A percentile compares a stretch with the other conserved stretches of the same genome.
Evolutionary conservation across 176 grass and related monocot genomes (phyloP).

Genomic region (Elymus sibiricus): DNA sequence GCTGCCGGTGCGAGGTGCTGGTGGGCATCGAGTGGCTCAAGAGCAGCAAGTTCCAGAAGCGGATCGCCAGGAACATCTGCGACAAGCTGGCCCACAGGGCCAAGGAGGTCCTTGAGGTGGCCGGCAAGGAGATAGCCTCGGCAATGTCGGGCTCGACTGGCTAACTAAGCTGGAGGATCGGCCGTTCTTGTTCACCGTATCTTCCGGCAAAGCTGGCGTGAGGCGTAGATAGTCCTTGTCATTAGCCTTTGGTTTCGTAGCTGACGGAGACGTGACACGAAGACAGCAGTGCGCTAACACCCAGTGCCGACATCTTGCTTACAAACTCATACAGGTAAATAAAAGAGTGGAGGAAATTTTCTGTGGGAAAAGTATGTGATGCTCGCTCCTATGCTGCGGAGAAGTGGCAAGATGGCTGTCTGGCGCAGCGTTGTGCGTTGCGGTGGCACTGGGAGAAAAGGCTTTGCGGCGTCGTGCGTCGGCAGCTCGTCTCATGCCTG

Average conservation of each 20-base stretch:
- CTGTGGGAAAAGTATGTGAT: not conserved
- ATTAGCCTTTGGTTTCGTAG: not conserved
- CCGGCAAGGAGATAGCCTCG: constrained; percentile 54
- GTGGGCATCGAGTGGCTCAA: constrained; percentile 75
- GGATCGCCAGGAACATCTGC: constrained; percentile 60
- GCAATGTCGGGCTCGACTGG: not conserved
- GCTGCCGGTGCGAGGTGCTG: constrained; percentile 55
- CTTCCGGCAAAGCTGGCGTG: not conserved
- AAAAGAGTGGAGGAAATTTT: not conserved
- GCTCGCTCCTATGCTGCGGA: not conserved
- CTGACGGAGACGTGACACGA: not conserved
- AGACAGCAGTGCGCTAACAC: not conserved
- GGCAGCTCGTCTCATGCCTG: too few relatives aligned
- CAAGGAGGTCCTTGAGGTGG: constrained; percentile 70
- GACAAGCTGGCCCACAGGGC: constrained; percentile 70
- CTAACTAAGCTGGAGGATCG: not conserved
- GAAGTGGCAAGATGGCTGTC: not conserved
- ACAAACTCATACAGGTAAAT: not conserved
- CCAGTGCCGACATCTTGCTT: not conserved
- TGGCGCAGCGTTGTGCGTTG: not conserved
- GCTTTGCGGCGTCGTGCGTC: not conserved
- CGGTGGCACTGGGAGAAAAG: not conserved
- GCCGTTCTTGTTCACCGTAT: not conserved
- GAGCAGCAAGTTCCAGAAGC: constrained; percentile 69
- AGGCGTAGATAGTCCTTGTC: not conserved